Base-by-base conservation (phyloP, 2,329 filamentous ascomycete genomes). In the Diaporthe helianthi region DNA sequence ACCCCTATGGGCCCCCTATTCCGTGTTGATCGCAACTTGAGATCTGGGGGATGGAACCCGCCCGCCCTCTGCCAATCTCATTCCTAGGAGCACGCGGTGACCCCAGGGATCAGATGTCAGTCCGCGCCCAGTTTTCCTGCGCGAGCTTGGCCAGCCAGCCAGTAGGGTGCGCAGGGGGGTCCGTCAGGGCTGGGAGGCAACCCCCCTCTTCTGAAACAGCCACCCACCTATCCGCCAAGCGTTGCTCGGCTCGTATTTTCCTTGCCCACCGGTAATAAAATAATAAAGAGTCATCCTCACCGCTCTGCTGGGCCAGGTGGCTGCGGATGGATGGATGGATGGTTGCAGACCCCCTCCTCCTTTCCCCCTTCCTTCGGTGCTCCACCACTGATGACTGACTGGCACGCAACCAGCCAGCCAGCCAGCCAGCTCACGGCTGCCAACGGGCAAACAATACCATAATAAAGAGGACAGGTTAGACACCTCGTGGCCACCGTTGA, bases 11-110 rank as follows among this genome's bases (percentile, higher is more conserved):
- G 31, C 66, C 69, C 69, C 69, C 67, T 71, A 69, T 71, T 69
- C 47, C 53, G 66, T 58, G 69, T 67, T 66, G 69, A 71, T 71
- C 69, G 19, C 67, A 69, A 69, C 66, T 66, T 53, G 29, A 66
- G 41, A 52, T 64, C 66, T 71, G 69, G 69, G n/a, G 61, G 60
- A 63, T 69, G 63, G 61, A 15, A 15, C 54, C 67, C 61, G 60
- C 52, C 38, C 47, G 44, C 60, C 61, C 24, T 66, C 68, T 67
- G 65, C 65, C 68, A 70, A 67, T 70, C 64, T 61, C 47, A 26
- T 70, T 67, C 64, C 64, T 41, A 70, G 68, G 66, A 70, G 64
- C 58, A 36, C 58, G 58, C 58, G n/a, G 44, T 63, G 44, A 3
- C 29, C 33, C 58, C 58, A 47, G 58, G 58, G 58, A 63, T 63